A percentile compares a stretch with the other conserved stretches of the same genome.
Conservation (phyloP, 2,329 filamentous ascomycete genomes). For the Penicillium decumbens region DNA sequence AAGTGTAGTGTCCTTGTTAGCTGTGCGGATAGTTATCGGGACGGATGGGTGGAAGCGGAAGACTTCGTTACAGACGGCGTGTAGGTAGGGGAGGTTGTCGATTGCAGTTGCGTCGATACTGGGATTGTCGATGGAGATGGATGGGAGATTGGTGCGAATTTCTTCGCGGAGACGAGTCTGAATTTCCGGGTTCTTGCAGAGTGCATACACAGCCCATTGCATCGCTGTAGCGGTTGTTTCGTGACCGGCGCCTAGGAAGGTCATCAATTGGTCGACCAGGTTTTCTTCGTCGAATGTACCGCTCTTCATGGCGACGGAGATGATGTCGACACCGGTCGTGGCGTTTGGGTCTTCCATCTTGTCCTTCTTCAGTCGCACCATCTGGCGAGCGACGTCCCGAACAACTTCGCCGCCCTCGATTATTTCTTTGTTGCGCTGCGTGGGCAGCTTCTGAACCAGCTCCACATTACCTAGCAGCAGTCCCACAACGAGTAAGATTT, state of each 20-base stretch:
- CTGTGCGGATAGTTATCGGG: constrained; percentile 63
- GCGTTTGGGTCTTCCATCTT: constrained; percentile 37
- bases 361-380: constrained; percentile 67
- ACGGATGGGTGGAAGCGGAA: constrained; percentile 70
- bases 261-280: constrained; percentile 86
- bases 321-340: constrained; percentile 60
- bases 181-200: constrained; percentile 61
- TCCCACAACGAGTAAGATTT: constrained; percentile 54
- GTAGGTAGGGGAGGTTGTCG: constrained; percentile 72
- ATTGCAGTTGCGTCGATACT: constrained; percentile 55
- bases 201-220: constrained; percentile 68
- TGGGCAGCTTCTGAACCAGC: constrained; percentile 60
- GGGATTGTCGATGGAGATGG: constrained; percentile 54
- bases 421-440: constrained; percentile 66
- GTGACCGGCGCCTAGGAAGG: constrained; percentile 76
- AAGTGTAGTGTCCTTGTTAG: constrained; percentile 63
- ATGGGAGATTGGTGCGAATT: constrained; percentile 58
- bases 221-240: constrained; percentile 73
- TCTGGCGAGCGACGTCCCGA: constrained; percentile 60
- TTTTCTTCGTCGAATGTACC: constrained; percentile 72
- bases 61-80: constrained; percentile 72
- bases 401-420: constrained; percentile 54
- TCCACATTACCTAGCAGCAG: constrained; percentile 58
- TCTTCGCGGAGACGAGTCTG: constrained; percentile 66
- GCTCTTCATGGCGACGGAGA: constrained; percentile 72